Evolutionary conservation across 2,329 filamentous ascomycete genomes (phyloP).

Genomic region (Aspergillus pseudoterreus): DNA sequence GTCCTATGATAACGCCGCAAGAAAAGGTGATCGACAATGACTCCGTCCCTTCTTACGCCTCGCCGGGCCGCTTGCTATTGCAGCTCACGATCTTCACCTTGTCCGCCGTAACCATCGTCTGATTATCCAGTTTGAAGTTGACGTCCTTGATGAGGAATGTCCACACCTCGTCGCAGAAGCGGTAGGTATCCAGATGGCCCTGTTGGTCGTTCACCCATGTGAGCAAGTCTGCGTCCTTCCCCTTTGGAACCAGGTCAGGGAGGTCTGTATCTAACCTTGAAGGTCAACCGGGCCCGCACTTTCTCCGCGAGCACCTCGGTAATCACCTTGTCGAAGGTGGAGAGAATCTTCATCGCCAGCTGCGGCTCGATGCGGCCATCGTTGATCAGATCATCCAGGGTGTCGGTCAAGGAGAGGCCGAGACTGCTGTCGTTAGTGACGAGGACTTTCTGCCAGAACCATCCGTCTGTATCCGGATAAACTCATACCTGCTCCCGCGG

Average conservation of each 20-base stretch:
- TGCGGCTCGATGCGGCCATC: constrained; percentile 94
- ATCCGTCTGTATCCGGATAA: not conserved
- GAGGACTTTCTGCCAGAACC: not conserved
- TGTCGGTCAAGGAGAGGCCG: constrained; percentile 89
- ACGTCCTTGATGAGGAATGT: constrained; percentile 99
- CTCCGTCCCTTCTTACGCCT: constrained; percentile 31
- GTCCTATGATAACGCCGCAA: too few relatives aligned
- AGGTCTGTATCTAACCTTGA: constrained; percentile 67
- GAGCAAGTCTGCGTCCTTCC: not conserved
- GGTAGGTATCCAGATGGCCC: constrained; percentile 96
- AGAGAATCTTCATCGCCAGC: constrained; percentile 95
- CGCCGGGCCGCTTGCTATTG: constrained; percentile 77
- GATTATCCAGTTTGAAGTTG: constrained; percentile 94
- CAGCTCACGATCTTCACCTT: constrained; percentile 99
- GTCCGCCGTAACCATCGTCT: constrained; percentile 71
- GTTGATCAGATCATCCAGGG: constrained; percentile 93
- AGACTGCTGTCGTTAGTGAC: constrained; percentile 59
- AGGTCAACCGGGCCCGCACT: constrained; percentile 84
- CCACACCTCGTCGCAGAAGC: constrained; percentile 99
- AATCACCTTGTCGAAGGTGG: constrained; percentile 91
- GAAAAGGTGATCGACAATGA: too few relatives aligned
- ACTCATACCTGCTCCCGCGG: constrained; percentile 84
- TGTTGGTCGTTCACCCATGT: constrained; percentile 34
- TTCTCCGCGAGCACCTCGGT: constrained; percentile 87
- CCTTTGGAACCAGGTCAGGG: not conserved